These are phyloP conservation scores for Penicillium sp. DNA, from an alignment of 2,329 filamentous ascomycete species.

Conservation along the genomic window DNA sequence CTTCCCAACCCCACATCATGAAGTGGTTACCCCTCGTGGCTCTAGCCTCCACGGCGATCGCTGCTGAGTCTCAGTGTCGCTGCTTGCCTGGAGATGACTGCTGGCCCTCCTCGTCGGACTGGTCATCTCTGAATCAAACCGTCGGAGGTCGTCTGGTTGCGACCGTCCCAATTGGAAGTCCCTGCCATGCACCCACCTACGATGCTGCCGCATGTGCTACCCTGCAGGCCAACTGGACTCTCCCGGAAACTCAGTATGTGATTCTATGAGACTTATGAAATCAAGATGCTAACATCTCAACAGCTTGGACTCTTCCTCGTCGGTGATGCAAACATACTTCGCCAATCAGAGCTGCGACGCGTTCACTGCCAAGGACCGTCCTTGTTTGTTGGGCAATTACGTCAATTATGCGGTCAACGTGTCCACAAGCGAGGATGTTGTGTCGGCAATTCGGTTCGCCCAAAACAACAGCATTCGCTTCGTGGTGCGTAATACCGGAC, in stretches of 20 bases:
- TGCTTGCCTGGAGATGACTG: background rate
- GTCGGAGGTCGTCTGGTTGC: background rate
- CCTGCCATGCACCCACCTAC: background rate
- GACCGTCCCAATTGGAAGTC: background rate
- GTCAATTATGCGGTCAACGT: slow-evolving; percentile 39
- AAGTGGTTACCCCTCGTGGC: slow-evolving; percentile 24
- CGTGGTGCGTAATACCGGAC: slow-evolving; percentile 46
- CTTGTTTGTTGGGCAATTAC: slow-evolving; percentile 32
- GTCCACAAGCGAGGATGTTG: slow-evolving; percentile 24
- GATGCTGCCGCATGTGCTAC: background rate
- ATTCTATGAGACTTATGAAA: no score
- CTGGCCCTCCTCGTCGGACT: background rate
- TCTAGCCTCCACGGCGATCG: slow-evolving; percentile 12
- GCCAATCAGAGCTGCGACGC: slow-evolving; percentile 45
- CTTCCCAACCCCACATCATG: slow-evolving; percentile 18
- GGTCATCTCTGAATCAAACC: background rate
- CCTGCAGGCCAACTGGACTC: background rate
- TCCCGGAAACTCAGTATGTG: background rate
- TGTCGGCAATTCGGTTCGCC: slow-evolving; percentile 41
- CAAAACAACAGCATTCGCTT: slow-evolving; percentile 52
- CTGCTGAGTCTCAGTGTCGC: background rate
- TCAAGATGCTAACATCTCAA: no score
- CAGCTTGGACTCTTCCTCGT: slow-evolving; percentile 19
- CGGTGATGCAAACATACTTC: slow-evolving; percentile 42
- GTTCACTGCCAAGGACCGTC: slow-evolving; percentile 32